A percentile compares a stretch with the other conserved stretches of the same genome.
These are phyloP conservation scores for Nematocida sp. DNA, from an alignment of 371 early-diverging fungal species.

Conservation along the genomic window DNA sequence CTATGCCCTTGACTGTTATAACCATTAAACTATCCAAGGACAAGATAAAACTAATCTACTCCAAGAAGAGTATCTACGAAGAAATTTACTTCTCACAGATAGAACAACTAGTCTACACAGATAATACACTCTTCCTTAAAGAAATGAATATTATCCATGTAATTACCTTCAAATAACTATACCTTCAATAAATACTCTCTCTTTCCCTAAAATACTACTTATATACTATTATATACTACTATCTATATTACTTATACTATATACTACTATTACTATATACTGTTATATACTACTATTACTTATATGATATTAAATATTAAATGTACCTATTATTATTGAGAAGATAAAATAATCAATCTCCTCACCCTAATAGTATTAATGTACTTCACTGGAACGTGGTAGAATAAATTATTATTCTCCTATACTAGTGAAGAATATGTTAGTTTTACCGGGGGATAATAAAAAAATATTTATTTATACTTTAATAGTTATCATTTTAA, in stretches of 20 bases:
- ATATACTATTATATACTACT: too few species aligned
- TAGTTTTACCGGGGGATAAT: background rate
- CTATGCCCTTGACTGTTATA: background rate
- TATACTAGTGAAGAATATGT: conserved; percentile 27
- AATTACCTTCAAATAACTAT: conserved; percentile 6
- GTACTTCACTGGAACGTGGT: conserved; percentile 53
- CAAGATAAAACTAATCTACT: conserved; percentile 29
- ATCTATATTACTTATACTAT: too few species aligned
- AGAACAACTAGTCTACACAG: conserved; percentile 14
- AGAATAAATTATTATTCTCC: background rate
- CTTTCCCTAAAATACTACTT: too few species aligned
- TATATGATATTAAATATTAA: conserved; percentile 7
- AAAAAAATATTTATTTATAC: background rate
- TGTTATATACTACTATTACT: too few species aligned
- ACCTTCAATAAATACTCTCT: too few species aligned
- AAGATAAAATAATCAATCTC: background rate
- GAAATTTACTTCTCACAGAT: conserved; percentile 29
- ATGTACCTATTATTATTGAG: conserved; percentile 13
- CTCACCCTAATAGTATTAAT: conserved; percentile 44
- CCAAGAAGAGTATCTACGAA: conserved; percentile 46
- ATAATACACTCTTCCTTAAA: conserved; percentile 21
- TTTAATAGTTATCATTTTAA: too few species aligned
- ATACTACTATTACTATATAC: too few species aligned
- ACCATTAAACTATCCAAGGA: conserved; percentile 18
- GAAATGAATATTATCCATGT: conserved; percentile 15